Evolutionary conservation across 108 stramenopile genomes (phyloP).

Genomic region (Fragilariopsis cylindrus): DNA sequence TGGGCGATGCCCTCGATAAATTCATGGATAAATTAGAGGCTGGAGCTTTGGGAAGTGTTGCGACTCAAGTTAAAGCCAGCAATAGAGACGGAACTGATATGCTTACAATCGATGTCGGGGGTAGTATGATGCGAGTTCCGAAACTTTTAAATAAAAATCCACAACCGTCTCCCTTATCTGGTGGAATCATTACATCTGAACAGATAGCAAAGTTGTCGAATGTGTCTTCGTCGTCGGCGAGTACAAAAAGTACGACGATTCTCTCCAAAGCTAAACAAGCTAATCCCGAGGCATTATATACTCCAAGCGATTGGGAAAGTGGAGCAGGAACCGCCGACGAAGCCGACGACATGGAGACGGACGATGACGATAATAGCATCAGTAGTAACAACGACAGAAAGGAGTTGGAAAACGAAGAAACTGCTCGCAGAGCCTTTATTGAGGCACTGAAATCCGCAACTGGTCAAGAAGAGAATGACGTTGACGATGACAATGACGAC

Average conservation of each 20-base stretch:
- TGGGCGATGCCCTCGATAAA: conserved; percentile 71
- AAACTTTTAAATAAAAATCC: conserved; percentile 18
- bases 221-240: conserved; percentile 16
- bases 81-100: conserved; percentile 20
- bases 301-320: conserved; percentile 77
- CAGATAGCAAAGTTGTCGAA: conserved; percentile 42
- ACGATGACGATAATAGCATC: conserved; percentile 2
- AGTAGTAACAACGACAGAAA: background rate
- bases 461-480: conserved; percentile 14
- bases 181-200: conserved; percentile 48
- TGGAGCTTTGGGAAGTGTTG: conserved; percentile 61
- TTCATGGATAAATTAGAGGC: conserved; percentile 86
- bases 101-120: conserved; percentile 46
- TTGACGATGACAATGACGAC: conserved; percentile 35
- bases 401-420: conserved; percentile 82
- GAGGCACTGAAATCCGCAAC: conserved; percentile 69
- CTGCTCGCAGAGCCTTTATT: conserved; percentile 77
- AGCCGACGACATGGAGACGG: conserved; percentile 13
- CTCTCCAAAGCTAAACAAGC: conserved; percentile 23
- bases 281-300: conserved; percentile 43
- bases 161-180: conserved; percentile 29
- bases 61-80: conserved; percentile 25
- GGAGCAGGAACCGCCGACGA: conserved; percentile 38
- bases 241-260: conserved; percentile 20
- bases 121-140: conserved; percentile 48